Evolutionary conservation across 2,329 filamentous ascomycete genomes (phyloP).

Genomic region (Ilyonectria sp.): DNA sequence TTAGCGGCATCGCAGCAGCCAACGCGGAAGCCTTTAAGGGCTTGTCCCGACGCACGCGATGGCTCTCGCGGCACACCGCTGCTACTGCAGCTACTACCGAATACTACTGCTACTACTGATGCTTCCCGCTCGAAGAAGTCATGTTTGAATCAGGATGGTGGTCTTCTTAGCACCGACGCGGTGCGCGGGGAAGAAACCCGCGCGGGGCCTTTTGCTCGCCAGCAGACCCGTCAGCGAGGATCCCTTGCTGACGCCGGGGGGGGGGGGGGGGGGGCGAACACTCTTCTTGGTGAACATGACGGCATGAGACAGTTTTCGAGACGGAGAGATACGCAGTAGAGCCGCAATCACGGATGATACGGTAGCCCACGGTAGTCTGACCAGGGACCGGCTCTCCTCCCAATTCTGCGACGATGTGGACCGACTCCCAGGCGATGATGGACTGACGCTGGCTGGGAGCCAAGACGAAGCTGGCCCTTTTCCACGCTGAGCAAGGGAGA

Average conservation of each 20-base stretch:
- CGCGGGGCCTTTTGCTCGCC: constrained; percentile 15
- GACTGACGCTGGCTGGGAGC: constrained; percentile 19
- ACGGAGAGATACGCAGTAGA: constrained; percentile 19
- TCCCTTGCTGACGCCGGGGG: constrained; percentile 18
- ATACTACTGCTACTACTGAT: background rate
- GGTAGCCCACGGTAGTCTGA: background rate
- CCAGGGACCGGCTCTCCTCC: constrained; percentile 13
- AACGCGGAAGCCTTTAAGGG: constrained; percentile 30
- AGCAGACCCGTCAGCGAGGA: constrained; percentile 14
- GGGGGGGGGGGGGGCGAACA: constrained; percentile 10
- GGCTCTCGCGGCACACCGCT: constrained; percentile 43
- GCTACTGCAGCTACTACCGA: constrained; percentile 33
- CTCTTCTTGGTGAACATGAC: constrained; percentile 22
- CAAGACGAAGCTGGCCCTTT: constrained; percentile 9
- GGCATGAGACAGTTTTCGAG: constrained; percentile 3
- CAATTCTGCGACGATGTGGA: constrained; percentile 21
- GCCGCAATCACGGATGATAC: constrained; percentile 21
- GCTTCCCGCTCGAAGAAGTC: constrained; percentile 10
- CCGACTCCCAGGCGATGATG: constrained; percentile 21
- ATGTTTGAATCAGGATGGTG: constrained; percentile 3
- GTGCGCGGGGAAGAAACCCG: constrained; percentile 9
- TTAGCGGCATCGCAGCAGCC: constrained; percentile 38
- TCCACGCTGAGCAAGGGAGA: background rate
- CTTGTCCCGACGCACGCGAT: constrained; percentile 39
- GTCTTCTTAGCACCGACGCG: constrained; percentile 7